A percentile compares a stretch with the other conserved stretches of the same genome.
Evolutionary conservation across 306 rosid species (phyloP).

Genomic region (Cicer yamashitae): DNA sequence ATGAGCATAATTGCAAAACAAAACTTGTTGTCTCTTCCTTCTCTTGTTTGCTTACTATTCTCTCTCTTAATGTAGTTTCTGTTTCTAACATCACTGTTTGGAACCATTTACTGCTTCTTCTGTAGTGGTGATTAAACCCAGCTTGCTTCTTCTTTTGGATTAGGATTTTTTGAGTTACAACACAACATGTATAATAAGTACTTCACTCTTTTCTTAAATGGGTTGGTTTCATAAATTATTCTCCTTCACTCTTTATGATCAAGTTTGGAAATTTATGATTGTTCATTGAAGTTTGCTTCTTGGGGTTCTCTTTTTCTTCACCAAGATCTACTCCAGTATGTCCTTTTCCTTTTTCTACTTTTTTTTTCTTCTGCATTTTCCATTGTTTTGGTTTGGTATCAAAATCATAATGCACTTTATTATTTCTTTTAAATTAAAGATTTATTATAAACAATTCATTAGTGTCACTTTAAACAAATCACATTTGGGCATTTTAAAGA

Average conservation of each 20-base stretch:
- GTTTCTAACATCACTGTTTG: slow-evolving; percentile 46
- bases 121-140: slow-evolving; percentile 34
- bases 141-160: slow-evolving; percentile 39
- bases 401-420: slow-evolving; percentile 46
- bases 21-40: slow-evolving; percentile 48
- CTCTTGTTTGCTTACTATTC: not conserved
- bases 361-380: slow-evolving; percentile 31
- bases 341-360: slow-evolving; percentile 48
- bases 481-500: slow-evolving; percentile 50
- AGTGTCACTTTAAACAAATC: slow-evolving; percentile 53
- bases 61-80: slow-evolving; percentile 23
- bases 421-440: slow-evolving; percentile 33
- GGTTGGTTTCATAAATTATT: slow-evolving; percentile 47
- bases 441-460: slow-evolving; percentile 39
- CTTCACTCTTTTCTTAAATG: slow-evolving; percentile 48
- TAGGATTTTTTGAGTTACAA: slow-evolving; percentile 41
- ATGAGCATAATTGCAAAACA: slow-evolving; percentile 20
- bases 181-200: slow-evolving; percentile 40
- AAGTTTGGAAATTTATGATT: slow-evolving; percentile 65
- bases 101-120: slow-evolving; percentile 39
- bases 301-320: slow-evolving; percentile 56
- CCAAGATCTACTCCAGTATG: slow-evolving; percentile 87
- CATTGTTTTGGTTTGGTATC: slow-evolving; percentile 57
- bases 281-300: slow-evolving; percentile 51
- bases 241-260: slow-evolving; percentile 51